Percentiles rank a stretch among this genome's conserved stretches.
These are phyloP conservation scores for Pythium phragmiticola DNA, from an alignment of 352 stramenopile species.

Conservation along the genomic window DNA sequence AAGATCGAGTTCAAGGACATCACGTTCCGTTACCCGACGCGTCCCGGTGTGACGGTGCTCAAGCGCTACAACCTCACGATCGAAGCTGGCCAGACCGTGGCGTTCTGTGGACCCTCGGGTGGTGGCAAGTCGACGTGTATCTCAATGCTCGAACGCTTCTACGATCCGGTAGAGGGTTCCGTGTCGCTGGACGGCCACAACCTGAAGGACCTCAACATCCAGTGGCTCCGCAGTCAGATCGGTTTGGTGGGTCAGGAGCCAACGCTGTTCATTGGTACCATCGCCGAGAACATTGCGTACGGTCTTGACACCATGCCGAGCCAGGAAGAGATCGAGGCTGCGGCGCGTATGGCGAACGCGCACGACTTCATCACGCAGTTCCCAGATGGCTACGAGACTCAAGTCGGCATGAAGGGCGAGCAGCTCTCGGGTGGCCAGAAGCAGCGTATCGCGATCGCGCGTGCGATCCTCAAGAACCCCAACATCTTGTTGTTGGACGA, in stretches of 20 bases:
- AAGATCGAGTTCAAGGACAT: constrained; percentile 59
- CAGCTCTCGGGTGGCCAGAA: constrained; percentile 61
- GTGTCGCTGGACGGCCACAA: constrained; percentile 70
- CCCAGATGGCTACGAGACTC: constrained; percentile 89
- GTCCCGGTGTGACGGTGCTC: constrained; percentile 67
- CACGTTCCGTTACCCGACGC: constrained; percentile 71
- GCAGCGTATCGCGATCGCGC: too few species aligned
- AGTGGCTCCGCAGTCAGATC: constrained; percentile 31
- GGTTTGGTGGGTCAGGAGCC: constrained; percentile 38
- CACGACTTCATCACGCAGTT: constrained; percentile 91
- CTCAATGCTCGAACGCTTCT: constrained; percentile 33
- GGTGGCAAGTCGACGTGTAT: constrained; percentile 35
- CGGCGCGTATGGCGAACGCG: constrained; percentile 89
- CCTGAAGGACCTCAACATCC: constrained; percentile 44
- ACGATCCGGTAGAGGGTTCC: constrained; percentile 57
- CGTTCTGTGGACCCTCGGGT: constrained; percentile 42
- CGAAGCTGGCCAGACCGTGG: constrained; percentile 55
- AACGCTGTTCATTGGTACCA: constrained; percentile 3
- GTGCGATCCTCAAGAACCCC: too few species aligned
- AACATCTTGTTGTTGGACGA: too few species aligned
- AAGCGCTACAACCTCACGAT: constrained; percentile 81
- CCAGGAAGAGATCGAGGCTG: constrained; percentile 75
- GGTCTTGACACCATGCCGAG: constrained; percentile 27
- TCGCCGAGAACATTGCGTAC: not conserved
- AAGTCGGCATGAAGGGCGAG: constrained; percentile 91